Percentiles rank a stretch among this genome's conserved stretches.
Evolutionary conservation across 768 basidiomycete genomes (phyloP).

Genomic region (Pulveroboletus sp.): DNA sequence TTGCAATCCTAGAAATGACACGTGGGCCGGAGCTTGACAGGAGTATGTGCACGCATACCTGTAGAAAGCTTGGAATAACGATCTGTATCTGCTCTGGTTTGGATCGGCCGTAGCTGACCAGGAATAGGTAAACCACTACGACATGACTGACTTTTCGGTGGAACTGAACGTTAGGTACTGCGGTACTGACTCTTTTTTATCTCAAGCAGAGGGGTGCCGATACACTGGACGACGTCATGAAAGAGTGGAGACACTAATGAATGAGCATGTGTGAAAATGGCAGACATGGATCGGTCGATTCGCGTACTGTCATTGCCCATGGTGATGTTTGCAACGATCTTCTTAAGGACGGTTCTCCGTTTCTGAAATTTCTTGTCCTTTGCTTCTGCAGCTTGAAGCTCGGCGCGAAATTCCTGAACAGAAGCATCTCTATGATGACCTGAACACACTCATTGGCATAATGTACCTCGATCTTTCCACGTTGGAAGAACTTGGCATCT

Average conservation of each 20-base stretch:
- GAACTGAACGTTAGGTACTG: neutral
- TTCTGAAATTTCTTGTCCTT: slow-evolving; percentile 97
- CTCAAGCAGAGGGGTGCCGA: slow-evolving; percentile 92
- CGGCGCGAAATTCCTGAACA: slow-evolving; percentile 78
- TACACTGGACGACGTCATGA: slow-evolving; percentile 91
- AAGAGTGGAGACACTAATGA: slow-evolving; percentile 85
- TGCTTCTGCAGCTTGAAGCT: slow-evolving; percentile 84
- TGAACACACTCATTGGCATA: neutral
- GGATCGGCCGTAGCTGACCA: slow-evolving; percentile 92
- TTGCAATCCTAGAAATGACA: slow-evolving; percentile 71
- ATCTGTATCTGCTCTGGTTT: slow-evolving; percentile 91
- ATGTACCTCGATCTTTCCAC: slow-evolving; percentile 84
- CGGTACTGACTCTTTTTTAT: slow-evolving; percentile 93
- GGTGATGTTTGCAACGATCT: slow-evolving; percentile 97
- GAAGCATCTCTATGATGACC: slow-evolving; percentile 14
- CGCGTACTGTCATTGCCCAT: slow-evolving; percentile 98
- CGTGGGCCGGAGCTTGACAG: slow-evolving; percentile 12
- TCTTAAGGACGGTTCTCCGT: slow-evolving; percentile 92
- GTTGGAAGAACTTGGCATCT: slow-evolving; percentile 89
- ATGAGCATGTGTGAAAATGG: slow-evolving; percentile 18
- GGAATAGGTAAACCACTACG: slow-evolving; percentile 94
- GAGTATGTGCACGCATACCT: slow-evolving; percentile 43
- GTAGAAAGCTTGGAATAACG: slow-evolving; percentile 86
- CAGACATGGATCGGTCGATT: slow-evolving; percentile 4
- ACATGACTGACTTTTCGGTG: neutral